Conservation (phyloP, 2,329 filamentous ascomycete species). For the Diaporthe sp. region DNA sequence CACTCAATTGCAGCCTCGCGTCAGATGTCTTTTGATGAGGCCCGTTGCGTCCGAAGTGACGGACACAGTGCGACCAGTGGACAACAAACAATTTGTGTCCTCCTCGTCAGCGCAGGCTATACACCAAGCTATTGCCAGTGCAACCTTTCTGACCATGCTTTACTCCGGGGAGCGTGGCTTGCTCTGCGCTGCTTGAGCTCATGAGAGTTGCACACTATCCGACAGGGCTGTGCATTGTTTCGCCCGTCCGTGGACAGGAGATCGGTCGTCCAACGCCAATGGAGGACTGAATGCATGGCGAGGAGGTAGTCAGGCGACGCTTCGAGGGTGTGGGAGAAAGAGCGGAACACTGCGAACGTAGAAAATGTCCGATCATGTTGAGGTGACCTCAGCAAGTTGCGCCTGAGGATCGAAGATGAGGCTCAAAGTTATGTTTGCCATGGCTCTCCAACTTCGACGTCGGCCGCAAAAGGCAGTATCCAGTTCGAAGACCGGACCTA, state of each 20-base stretch:
- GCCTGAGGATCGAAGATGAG: neutral
- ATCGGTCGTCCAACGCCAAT: neutral
- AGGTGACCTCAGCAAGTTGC: neutral
- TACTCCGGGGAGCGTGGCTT: neutral
- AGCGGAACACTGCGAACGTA: neutral
- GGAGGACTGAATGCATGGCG: neutral
- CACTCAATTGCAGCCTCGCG: neutral
- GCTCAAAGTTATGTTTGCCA: neutral
- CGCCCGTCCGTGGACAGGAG: neutral
- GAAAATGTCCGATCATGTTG: neutral
- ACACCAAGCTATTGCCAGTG: neutral
- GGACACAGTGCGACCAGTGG: neutral
- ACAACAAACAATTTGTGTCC: neutral
- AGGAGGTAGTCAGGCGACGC: neutral
- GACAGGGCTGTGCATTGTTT: neutral
- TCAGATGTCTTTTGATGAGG: neutral
- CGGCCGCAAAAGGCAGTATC: neutral
- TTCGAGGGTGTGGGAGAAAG: neutral
- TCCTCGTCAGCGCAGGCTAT: too few relatives aligned
- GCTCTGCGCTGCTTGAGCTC: too few relatives aligned
- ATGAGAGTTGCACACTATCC: neutral
- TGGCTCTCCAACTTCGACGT: neutral
- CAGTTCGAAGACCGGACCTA: neutral
- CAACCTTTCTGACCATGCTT: neutral
- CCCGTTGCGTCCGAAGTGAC: neutral